phyloP scores from a whole-genome alignment of 2,329 filamentous ascomycete species.

The Botrytis porri region DNA sequence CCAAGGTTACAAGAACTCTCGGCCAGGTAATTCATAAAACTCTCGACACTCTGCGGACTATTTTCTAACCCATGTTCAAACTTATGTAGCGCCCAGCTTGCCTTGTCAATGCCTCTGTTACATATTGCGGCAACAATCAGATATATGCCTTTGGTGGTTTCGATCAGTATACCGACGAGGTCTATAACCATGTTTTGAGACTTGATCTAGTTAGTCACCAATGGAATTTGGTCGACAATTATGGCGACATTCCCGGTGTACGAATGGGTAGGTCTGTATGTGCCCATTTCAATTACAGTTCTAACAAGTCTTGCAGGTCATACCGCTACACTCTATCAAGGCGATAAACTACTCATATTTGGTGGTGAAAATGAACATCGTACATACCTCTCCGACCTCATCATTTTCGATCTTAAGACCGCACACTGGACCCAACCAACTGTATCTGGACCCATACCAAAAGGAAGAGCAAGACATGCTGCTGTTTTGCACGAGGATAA shows the following conservation, averaged over 20 bases:
- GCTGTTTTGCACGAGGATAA: constrained; percentile 93
- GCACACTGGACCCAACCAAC: constrained; percentile 94
- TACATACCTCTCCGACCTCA: constrained; percentile 91
- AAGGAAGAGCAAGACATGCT: constrained; percentile 88
- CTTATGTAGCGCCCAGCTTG: constrained; percentile 69
- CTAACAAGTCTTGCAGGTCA: constrained; percentile 59
- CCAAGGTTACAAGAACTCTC: constrained; percentile 74
- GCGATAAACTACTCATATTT: constrained; percentile 93
- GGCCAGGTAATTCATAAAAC: constrained; percentile 49
- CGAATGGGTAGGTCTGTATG: constrained; percentile 71
- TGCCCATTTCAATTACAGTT: neutral
- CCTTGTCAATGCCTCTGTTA: constrained; percentile 95
- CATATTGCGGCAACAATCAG: constrained; percentile 95
- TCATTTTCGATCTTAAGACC: constrained; percentile 91
- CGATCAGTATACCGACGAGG: constrained; percentile 97
- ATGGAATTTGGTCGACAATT: constrained; percentile 97
- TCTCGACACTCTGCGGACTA: neutral
- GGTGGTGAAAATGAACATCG: constrained; percentile 97
- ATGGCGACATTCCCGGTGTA: constrained; percentile 94
- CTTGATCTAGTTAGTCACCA: constrained; percentile 84
- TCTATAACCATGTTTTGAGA: constrained; percentile 95
- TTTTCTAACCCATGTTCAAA: constrained; percentile 3
- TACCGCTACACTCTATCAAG: constrained; percentile 89
- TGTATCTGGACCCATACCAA: constrained; percentile 78
- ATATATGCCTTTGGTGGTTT: constrained; percentile 99